Evolutionary conservation across 129 eudicot genomes (phyloP).

Genomic region (Saposhnikovia divaricata): DNA sequence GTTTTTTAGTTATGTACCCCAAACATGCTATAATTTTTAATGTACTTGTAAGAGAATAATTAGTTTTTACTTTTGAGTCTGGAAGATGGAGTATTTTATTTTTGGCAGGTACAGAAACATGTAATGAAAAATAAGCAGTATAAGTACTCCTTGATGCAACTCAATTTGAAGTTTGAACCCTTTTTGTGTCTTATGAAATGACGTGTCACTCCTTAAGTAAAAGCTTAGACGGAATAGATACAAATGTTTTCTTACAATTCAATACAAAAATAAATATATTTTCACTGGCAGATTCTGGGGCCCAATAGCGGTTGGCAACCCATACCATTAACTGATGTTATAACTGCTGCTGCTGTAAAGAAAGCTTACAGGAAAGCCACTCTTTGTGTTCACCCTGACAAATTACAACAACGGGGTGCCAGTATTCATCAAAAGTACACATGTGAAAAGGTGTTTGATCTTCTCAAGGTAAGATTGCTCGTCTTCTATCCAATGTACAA

Average conservation of each 20-base stretch:
- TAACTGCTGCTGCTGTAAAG: slow-evolving; percentile 86
- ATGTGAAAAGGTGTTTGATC: slow-evolving; percentile 97
- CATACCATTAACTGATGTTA: slow-evolving; percentile 82
- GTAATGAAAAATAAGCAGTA: neutral
- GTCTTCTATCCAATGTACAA: neutral
- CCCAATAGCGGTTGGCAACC: slow-evolving; percentile 96
- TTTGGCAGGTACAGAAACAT: neutral
- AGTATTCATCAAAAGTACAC: slow-evolving; percentile 84
- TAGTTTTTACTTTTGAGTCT: neutral
- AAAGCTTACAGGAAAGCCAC: slow-evolving; percentile 94
- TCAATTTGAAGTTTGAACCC: too few species aligned
- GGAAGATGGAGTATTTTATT: neutral
- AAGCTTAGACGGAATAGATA: neutral
- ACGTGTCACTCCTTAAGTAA: neutral
- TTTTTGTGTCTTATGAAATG: too few species aligned
- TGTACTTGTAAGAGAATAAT: neutral
- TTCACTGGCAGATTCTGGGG: slow-evolving; percentile 74
- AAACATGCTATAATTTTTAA: neutral
- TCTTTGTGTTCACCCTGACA: slow-evolving; percentile 96
- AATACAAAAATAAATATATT: neutral
- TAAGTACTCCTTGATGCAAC: neutral
- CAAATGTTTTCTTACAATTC: neutral
- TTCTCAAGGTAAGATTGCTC: slow-evolving; percentile 62
- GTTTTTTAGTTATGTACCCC: too few species aligned
- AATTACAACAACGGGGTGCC: slow-evolving; percentile 97